Evolutionary conservation across 176 grass and related monocot genomes (phyloP), one percentile per base, ranked within the genome.

Genomic region (Otatea glauca): DNA sequence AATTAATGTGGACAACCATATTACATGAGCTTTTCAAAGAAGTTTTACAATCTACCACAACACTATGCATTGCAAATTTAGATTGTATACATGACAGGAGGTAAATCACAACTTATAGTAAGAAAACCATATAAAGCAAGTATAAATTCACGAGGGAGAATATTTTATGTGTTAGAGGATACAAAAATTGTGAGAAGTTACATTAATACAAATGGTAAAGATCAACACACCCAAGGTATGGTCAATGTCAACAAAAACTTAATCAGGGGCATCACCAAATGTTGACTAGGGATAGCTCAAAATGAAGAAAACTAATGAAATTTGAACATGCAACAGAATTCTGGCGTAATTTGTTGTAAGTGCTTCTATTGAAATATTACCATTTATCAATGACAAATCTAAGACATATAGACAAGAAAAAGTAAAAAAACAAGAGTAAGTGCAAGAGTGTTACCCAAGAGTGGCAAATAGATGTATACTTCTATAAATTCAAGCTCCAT

Each of bases 31-130:
- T 21, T 23, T 49, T 9, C 38, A 41, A 83, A 71, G 2, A 74
- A 64, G n/a, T 15, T 43, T 43, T 43, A 18, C 35, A 58, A 42
- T 47, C 18, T 81, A 42, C 43, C 41, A 71, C 6, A 48, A 35
- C 29, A 55, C 32, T 68, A 68, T 53, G 20, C 48, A 80, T 80
- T 54, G 12, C 8, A 14, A 66, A 14, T 66, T 35, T 3, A 3
- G 29, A 23, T 6, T 39, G 29, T 9, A 34, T 0, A 16, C 27
- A 8, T 50, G 18, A 25, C 27, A 5, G 38, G 20, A 39, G 37
- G 49, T 41, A 81, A 43, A 70, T 54, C 45, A 84, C 44, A 65
- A 9, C 32, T 80, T 70, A 41, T 35, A 59, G 65, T 58, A 59
- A 61, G n/a, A 69, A 29, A 54, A 64, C 53, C 16, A 62, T 62